A percentile compares a stretch with the other conserved stretches of the same genome.
phyloP scores from a whole-genome alignment of 2,329 filamentous ascomycete genomes.

The Xylaria sp. region DNA sequence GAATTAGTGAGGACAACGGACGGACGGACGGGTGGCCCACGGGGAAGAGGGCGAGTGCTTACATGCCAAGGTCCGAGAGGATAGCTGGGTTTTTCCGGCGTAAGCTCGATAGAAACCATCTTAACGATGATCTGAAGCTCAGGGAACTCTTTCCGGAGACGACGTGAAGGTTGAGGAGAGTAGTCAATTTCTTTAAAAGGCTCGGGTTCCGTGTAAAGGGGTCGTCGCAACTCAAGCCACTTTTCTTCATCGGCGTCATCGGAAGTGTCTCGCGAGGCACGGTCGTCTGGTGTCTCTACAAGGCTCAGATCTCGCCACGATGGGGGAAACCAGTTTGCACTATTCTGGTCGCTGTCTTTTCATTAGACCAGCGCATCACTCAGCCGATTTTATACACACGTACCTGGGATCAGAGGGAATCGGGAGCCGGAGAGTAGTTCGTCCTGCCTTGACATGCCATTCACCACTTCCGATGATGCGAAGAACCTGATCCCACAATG shows the following conservation, averaged over 20 bases:
- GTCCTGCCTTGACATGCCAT: not conserved
- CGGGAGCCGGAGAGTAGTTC: not conserved
- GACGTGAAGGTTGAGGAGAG: slow-evolving; percentile 2
- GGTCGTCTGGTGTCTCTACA: not conserved
- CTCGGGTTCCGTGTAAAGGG: slow-evolving; percentile 21
- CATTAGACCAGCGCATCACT: not conserved
- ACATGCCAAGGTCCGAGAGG: slow-evolving; percentile 43
- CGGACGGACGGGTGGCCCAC: not conserved
- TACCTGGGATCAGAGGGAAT: not conserved
- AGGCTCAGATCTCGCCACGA: not conserved
- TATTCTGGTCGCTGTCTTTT: slow-evolving; percentile 11
- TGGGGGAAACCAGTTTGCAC: slow-evolving; percentile 17
- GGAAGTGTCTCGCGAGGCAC: not conserved
- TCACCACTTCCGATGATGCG: not conserved
- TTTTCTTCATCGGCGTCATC: slow-evolving; percentile 9
- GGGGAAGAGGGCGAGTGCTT: slow-evolving; percentile 6
- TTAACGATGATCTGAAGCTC: slow-evolving; percentile 60
- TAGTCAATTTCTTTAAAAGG: slow-evolving; percentile 20
- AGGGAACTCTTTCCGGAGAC: slow-evolving; percentile 28
- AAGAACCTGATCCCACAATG: slow-evolving; percentile 37
- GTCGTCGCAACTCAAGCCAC: slow-evolving; percentile 18
- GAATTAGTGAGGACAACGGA: not conserved
- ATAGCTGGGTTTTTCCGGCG: slow-evolving; percentile 49
- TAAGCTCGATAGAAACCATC: slow-evolving; percentile 54
- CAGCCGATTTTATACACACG: not conserved